Evolutionary conservation across 768 basidiomycete species (phyloP).

Genomic region (Hygrophoropsis aurantiaca): DNA sequence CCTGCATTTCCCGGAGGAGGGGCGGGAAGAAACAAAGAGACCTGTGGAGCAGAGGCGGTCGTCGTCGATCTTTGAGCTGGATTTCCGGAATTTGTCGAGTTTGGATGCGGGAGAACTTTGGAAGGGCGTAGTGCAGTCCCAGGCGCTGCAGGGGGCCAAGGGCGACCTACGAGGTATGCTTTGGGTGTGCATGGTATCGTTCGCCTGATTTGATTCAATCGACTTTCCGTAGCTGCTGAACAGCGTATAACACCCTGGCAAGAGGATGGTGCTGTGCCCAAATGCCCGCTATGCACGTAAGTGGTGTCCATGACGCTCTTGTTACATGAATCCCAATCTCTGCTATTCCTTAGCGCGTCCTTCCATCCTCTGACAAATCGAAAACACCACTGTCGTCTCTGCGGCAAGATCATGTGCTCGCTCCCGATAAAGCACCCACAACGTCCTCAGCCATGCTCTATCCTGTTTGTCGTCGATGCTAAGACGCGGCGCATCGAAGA

Average conservation of each 20-base stretch:
- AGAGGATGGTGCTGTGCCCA: slow-evolving; percentile 70
- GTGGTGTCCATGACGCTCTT: slow-evolving; percentile 18
- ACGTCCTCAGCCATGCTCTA: slow-evolving; percentile 68
- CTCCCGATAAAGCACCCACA: slow-evolving; percentile 75
- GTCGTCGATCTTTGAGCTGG: slow-evolving; percentile 76
- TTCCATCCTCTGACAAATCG: slow-evolving; percentile 91
- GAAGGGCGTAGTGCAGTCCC: slow-evolving; percentile 56
- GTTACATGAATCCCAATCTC: background rate
- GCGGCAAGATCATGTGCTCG: slow-evolving; percentile 89
- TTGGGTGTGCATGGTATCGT: background rate
- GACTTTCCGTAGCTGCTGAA: slow-evolving; percentile 58
- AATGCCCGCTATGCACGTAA: slow-evolving; percentile 86
- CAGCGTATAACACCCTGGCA: slow-evolving; percentile 96
- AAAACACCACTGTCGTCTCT: slow-evolving; percentile 95
- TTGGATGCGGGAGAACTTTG: slow-evolving; percentile 71
- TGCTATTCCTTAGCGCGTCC: slow-evolving; percentile 43
- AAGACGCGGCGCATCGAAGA: slow-evolving; percentile 78
- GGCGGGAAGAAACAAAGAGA: slow-evolving; percentile 14
- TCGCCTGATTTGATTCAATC: background rate
- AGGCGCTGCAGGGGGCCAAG: slow-evolving; percentile 46
- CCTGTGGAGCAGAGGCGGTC: slow-evolving; percentile 39
- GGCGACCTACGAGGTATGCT: slow-evolving; percentile 65
- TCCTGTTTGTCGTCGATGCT: slow-evolving; percentile 84
- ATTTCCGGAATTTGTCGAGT: slow-evolving; percentile 52
- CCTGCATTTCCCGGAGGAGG: slow-evolving; percentile 57